Base-by-base conservation (phyloP, 768 basidiomycete genomes). In the Mycena leptocephala region DNA sequence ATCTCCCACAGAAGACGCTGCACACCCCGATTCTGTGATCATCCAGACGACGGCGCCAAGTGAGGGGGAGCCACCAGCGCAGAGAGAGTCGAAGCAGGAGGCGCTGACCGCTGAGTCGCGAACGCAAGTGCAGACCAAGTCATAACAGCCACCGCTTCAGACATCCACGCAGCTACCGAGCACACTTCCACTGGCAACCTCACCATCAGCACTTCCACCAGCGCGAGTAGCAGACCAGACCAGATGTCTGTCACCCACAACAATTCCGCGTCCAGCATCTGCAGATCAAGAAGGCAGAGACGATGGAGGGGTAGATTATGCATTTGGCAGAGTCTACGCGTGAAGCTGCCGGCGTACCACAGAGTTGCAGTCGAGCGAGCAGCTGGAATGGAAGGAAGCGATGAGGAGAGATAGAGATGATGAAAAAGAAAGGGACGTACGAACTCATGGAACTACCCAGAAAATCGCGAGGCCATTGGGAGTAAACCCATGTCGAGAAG, bases 1-100 rank as follows among this genome's bases (percentile, higher is more conserved):
- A 56, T 56, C 55, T 56, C 55, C 55, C 28, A 56, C 55, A 56
- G 55, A 56, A 56, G 6, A 56, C n/a, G 55, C 55, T 56, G 55
- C 55, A 56, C 13, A 56, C 51, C 20, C 55, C 55, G 55, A 56
- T 28, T 56, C 55, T 28, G 55, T 56, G 55, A 28, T 30, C 28
- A 56, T 24, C 51, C 51, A 53, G 51, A 53, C 5, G 51, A 53
- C 51, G 51, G 51, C 51, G n/a, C 51, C 51, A 56, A 56, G 55
- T 56, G 55, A 56, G 26, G 55, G 55, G 55, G 55, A 56, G 55
- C 55, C 55, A 53, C 26, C 26, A 56, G 55, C 55, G 55, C 55
- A 56, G 55, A 56, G 55, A 56, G 5, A 56, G 55, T 56, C 55
- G 55, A 32, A 56, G 30, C 11, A 56, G 55, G 55, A 30, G 28